These are phyloP conservation scores for Dactylellina parvicollis DNA, from an alignment of 2,329 filamentous ascomycete genomes.

Conservation along the genomic window DNA sequence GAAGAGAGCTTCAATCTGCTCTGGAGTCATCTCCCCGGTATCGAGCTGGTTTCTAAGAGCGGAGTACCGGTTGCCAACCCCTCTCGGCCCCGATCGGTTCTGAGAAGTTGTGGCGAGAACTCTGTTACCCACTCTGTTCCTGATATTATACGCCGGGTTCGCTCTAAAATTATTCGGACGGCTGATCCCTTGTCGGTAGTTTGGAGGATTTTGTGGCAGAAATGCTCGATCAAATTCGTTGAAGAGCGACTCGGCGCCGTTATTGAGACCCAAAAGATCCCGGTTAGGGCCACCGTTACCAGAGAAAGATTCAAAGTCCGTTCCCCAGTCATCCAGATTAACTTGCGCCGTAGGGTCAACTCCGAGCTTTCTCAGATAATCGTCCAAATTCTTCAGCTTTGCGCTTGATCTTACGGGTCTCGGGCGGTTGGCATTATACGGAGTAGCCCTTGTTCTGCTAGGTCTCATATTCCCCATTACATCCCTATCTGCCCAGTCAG, in stretches of 20 bases:
- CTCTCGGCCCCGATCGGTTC: neutral
- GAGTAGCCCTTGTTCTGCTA: neutral
- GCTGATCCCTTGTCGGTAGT: neutral
- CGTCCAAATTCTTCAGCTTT: neutral
- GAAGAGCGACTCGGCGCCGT: no score
- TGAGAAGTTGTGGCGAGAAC: neutral
- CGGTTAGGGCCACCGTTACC: neutral
- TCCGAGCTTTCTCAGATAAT: neutral
- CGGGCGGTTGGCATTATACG: neutral
- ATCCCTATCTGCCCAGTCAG: neutral
- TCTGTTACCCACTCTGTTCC: slow-evolving; percentile 1
- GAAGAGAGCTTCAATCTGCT: neutral
- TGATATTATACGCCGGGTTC: neutral
- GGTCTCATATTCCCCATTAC: neutral
- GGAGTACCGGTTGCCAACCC: no score
- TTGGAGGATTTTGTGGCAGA: neutral
- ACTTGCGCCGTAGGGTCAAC: neutral
- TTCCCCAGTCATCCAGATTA: neutral
- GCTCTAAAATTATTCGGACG: neutral
- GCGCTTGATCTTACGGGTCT: neutral
- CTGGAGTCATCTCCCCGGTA: neutral
- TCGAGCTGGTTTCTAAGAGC: neutral
- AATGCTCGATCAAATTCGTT: neutral
- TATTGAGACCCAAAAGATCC: neutral
- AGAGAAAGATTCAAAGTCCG: neutral